Evolutionary conservation across 257 asterid genomes (phyloP), one percentile per base, ranked within the genome.

Genomic region (Thymus mandschuricus): DNA sequence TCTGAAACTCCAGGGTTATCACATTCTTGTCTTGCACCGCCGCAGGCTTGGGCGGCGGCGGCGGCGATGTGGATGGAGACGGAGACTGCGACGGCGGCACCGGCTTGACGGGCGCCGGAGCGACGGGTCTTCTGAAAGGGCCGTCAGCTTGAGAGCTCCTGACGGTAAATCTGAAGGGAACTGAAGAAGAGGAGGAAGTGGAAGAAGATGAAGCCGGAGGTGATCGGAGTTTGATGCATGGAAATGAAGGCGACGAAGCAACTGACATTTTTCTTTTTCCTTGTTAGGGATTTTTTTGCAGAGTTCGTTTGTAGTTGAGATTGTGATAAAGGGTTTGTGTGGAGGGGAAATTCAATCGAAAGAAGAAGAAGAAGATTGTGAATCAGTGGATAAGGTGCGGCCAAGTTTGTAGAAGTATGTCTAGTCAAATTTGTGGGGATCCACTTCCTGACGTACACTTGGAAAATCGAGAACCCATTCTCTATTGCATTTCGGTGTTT

Each of bases 1-100:
- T 95, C 86, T 95, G 99, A 45, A 95, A 90, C 80, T 92, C 98
- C 85, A 90, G 9, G 15, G 97, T 95, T 45, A 88, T 70, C 78
- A 75, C 86, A 81, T 75, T 75, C 73, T 73, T 85, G 38, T 60
- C 92, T 27, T 71, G 89, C 70, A 30, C 86, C 66, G 28, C 2
- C 5, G 57, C 57, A 28, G 83, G 77, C 82, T 83, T 82, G 48
- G 77, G 72, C 15, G 75, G 66, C 8, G 88, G 7, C 5, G 65
- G 29, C 9, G 82, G 21, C 21, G 21, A 21, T 21, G 21, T 21
- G 0, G 21, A 21, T 21, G 21, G 21, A 21, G 21, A 35, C 38
- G 91, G 41, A 38, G 41, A 43, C 8, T 86, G 61, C 1, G 89
- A 76, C 3, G 92, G 93, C 48, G 90, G 89, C 49, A 73, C 85